Evolutionary conservation across 2,329 filamentous ascomycete species (phyloP), one percentile per base, ranked within the genome.

Genomic region (Venturia carpophila): DNA sequence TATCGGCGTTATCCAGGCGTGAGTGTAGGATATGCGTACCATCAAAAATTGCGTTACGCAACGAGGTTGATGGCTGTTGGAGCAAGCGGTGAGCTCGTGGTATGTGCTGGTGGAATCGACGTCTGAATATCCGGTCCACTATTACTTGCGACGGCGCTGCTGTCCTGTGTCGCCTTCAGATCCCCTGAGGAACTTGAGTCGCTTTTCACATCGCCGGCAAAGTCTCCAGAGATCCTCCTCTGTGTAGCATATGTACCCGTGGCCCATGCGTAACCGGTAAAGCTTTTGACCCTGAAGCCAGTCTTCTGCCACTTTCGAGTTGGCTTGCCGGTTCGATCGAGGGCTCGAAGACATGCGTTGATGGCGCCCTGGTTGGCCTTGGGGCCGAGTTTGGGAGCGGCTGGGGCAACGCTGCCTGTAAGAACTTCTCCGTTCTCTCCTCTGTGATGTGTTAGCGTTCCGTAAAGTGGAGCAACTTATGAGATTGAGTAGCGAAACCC

Each of bases 311-410:
- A 99, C 75, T 87, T 92, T 69, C 93, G 90, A 76, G 92, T 97
- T 11, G 94, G 92, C 72, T 93, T 90, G 69, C 93, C 93, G 9
- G 89, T 89, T 67, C 93, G 88, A 76, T 99, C 94, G 69, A 99
- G 89, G 15, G 94, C 93, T 65, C 94, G 91, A 62, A 99, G 87
- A 63, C 91, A 91, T 64, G 94, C 94, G 74, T 99, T 99, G 82
- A 99, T 99, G 67, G 93, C 93, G 68, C 94, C 94, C 72, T 93
- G 90, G 75, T 97, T 97, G 63, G 93, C 93, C 77, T 97, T 97
- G 70, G 94, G 94, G 3, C 93, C 93, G 34, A 97, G 87, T 76
- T 96, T 96, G 56, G 80, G 77, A 6, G 79, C 67, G 27, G 70
- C 63, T 34, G 67, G 78, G 58, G 72, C 71, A 27, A 75, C 73